phyloP scores from a whole-genome alignment of 352 stramenopile genomes.

The Poterioochromonas sp. region DNA sequence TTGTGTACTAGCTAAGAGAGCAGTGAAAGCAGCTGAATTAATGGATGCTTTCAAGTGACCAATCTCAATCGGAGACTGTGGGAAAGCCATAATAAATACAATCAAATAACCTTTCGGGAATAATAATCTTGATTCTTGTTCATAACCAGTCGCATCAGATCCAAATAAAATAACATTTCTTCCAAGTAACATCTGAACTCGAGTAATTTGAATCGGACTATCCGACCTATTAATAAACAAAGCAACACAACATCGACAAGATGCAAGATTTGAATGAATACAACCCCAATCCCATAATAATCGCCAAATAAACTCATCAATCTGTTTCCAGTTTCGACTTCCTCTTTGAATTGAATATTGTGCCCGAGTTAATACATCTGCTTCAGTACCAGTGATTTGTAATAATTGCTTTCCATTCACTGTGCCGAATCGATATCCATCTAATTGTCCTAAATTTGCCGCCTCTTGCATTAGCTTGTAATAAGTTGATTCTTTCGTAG shows the following conservation, averaged over 20 bases:
- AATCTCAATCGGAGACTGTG: constrained; percentile 18
- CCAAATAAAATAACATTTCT: constrained; percentile 19
- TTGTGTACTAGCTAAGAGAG: constrained; percentile 39
- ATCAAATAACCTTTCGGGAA: neutral
- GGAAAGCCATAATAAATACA: neutral
- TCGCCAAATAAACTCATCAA: constrained; percentile 25
- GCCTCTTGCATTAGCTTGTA: neutral
- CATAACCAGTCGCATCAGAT: constrained; percentile 9
- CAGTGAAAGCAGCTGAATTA: constrained; percentile 44
- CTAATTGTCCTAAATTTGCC: neutral
- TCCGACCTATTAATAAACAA: constrained; percentile 31
- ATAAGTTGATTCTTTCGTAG: neutral
- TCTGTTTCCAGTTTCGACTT: neutral
- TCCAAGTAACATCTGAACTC: constrained; percentile 5
- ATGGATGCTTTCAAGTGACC: constrained; percentile 42
- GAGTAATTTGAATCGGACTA: constrained; percentile 25
- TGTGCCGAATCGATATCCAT: constrained; percentile 28
- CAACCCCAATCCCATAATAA: constrained; percentile 29
- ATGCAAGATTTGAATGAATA: neutral
- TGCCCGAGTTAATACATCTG: neutral
- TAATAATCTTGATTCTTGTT: constrained; percentile 1
- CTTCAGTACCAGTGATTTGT: neutral
- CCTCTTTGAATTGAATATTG: constrained; percentile 7
- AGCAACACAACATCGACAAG: neutral
- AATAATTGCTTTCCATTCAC: neutral